Percentiles rank a stretch among this genome's conserved stretches.
These are phyloP conservation scores for Bipolaris cookei DNA, from an alignment of 2,329 filamentous ascomycete species.

Conservation along the genomic window DNA sequence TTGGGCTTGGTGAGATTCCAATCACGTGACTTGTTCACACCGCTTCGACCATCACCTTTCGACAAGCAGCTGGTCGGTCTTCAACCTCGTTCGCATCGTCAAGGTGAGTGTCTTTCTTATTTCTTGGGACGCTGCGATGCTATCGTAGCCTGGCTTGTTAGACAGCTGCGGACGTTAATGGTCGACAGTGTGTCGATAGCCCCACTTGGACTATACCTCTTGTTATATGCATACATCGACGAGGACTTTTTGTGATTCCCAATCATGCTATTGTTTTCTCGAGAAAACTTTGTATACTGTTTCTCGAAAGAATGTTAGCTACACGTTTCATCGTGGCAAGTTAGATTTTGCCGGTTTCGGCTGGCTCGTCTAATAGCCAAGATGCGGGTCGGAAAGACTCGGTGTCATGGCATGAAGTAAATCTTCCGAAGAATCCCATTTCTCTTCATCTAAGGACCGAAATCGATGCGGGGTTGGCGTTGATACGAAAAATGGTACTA, in stretches of 20 bases:
- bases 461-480: constrained; percentile 28
- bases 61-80: too few relatives aligned
- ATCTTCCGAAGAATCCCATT: constrained; percentile 25
- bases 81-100: too few relatives aligned
- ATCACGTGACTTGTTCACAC: too few relatives aligned
- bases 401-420: constrained; percentile 39
- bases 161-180: too few relatives aligned
- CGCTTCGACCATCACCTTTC: too few relatives aligned
- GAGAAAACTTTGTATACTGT: constrained; percentile 42
- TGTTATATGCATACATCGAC: constrained; percentile 47
- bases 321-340: constrained; percentile 33
- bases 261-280: constrained; percentile 42
- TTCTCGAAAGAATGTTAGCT: constrained; percentile 42
- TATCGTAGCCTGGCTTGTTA: too few relatives aligned
- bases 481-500: constrained; percentile 24
- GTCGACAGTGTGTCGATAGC: too few relatives aligned
- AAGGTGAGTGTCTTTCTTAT: too few relatives aligned
- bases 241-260: constrained; percentile 45
- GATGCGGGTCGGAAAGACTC: constrained; percentile 56
- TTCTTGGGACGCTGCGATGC: too few relatives aligned
- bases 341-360: constrained; percentile 6
- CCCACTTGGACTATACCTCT: too few relatives aligned
- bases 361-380: constrained; percentile 48
- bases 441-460: constrained; percentile 42
- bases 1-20: too few relatives aligned